Evolutionary conservation across 73 alveolate species (phyloP), one percentile per base, ranked within the genome.

Genomic region (Symbiodinium pilosum): DNA sequence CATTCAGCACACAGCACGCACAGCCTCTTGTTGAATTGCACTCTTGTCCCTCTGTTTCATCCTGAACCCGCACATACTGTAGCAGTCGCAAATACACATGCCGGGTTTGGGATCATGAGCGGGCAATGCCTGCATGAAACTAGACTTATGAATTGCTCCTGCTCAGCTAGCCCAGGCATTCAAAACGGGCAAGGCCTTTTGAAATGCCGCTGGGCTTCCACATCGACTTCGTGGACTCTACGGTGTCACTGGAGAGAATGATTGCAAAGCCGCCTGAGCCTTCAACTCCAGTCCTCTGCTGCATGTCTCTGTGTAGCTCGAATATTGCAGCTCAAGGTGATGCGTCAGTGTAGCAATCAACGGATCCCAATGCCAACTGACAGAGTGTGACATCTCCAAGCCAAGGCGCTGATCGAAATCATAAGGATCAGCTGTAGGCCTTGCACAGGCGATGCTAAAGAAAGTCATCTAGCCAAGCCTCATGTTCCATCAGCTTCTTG

Each of bases 181-280:
- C 14, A n/a, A n/a, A n/a, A 14, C 59, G 59, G 59, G 81, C 81
- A 34, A n/a, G 24, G 81, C 30, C 81, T n/a, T n/a, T n/a, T n/a
- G n/a, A n/a, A n/a, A n/a, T n/a, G n/a, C n/a, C n/a, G n/a, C n/a
- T n/a, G n/a, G n/a, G n/a, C n/a, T n/a, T 89, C 95, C 95, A 89
- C 95, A 89, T 59, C 1, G 87, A 64, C 71, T 89, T 81, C 47
- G 95, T 89, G 24, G 95, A 89, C 36, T 84, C 87, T 32, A 89
- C 95, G 24, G 95, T 41, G 73, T 89, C 95, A 18, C 95, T 68
- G 87, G 87, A 89, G 39, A 89, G 38, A 56, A 89, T 89, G 95
- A 89, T 89, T 44, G 95, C 95, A 34, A 89, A 89, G 87, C 95
- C 95, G 7, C 95, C 95, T 6, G 69, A 38, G 42, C 95, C 95